Conservation (phyloP, 352 stramenopile species). For the Phytophthora cryptogea region DNA sequence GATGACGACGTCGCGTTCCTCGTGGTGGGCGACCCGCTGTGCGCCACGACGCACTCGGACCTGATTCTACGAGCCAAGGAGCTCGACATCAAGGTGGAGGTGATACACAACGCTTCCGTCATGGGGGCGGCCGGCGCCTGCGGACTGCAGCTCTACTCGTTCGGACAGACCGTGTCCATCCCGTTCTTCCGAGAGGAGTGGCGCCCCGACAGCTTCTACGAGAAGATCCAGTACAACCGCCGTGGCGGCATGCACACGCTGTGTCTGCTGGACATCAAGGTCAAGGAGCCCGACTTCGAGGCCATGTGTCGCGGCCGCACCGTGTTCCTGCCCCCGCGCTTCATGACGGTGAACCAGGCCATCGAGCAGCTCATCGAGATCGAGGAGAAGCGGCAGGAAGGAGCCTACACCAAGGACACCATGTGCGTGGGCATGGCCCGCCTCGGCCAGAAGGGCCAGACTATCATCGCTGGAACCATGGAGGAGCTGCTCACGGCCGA, state of each 20-base stretch:
- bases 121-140: conserved; percentile 97
- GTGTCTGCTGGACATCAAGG: conserved; percentile 99
- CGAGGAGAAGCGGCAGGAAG: conserved; percentile 86
- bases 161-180: conserved; percentile 98
- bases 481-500: conserved; percentile 93
- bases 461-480: conserved; percentile 96
- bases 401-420: conserved; percentile 84
- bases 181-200: conserved; percentile 97
- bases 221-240: conserved; percentile 97
- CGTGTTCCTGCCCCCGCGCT: conserved; percentile 95
- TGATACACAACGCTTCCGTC: conserved; percentile 99
- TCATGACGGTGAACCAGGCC: conserved; percentile 97
- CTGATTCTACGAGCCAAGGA: conserved; percentile 96
- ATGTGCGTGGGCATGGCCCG: conserved; percentile 94
- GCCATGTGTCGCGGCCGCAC: conserved; percentile 94
- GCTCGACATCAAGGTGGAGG: conserved; percentile 93
- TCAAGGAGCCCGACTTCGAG: conserved; percentile 99
- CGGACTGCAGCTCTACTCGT: conserved; percentile 98
- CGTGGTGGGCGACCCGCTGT: conserved; percentile 98
- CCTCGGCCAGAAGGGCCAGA: conserved; percentile 92
- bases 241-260: conserved; percentile 97
- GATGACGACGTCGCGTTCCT: conserved; percentile 96
- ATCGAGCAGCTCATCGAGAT: conserved; percentile 97
- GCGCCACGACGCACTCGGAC: conserved; percentile 98
- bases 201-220: conserved; percentile 97